phyloP scores from a whole-genome alignment of 2,329 filamentous ascomycete species.

The Pestalotiopsis sp. region DNA sequence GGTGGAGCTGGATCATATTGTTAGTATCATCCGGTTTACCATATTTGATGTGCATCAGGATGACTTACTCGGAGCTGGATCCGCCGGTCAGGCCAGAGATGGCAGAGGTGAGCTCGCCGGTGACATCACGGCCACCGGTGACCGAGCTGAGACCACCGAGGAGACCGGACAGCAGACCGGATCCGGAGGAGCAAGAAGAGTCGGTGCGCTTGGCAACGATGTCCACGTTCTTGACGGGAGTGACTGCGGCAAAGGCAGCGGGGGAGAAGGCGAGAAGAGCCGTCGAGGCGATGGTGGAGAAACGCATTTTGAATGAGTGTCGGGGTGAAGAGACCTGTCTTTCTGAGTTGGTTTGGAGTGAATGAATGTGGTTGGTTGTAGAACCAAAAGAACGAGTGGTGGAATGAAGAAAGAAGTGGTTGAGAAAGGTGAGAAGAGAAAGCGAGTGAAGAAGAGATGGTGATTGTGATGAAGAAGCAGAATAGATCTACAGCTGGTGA shows the following conservation, averaged over 20 bases:
- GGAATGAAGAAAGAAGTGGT: neutral
- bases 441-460: neutral
- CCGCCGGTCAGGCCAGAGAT: neutral
- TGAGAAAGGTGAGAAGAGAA: conserved; percentile 1
- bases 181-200: neutral
- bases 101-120: neutral
- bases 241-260: neutral
- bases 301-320: conserved; percentile 11
- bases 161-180: neutral
- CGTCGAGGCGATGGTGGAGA: conserved; percentile 7
- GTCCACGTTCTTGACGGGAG: neutral
- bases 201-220: neutral
- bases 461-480: neutral
- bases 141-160: neutral
- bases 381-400: neutral
- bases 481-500: neutral
- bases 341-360: neutral
- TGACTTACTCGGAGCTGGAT: neutral
- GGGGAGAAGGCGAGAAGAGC: conserved; percentile 12
- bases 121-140: neutral
- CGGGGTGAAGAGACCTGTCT: neutral
- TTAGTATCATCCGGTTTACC: neutral
- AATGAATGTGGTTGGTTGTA: neutral
- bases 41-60: neutral
- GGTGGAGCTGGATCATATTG: neutral